Conservation (phyloP, 2,329 filamentous ascomycete genomes). For the Ophiocordyceps robertsii region DNA sequence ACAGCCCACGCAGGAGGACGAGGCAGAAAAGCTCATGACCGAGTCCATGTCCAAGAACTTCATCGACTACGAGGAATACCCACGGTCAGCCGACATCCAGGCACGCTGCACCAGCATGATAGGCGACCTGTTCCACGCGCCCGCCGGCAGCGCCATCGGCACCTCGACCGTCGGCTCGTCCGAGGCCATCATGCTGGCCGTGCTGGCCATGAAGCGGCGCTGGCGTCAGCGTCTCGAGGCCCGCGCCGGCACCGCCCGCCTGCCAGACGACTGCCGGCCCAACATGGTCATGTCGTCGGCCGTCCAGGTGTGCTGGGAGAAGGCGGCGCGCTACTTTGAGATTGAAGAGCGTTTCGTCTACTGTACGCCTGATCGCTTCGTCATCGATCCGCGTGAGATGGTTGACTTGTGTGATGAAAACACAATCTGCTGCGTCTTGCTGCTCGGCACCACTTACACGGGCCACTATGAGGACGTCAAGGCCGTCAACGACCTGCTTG, state of each 20-base stretch:
- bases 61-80: constrained; percentile 79
- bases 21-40: constrained; percentile 90
- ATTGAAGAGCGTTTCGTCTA: constrained; percentile 75
- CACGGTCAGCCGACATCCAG: constrained; percentile 71
- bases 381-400: constrained; percentile 49
- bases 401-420: constrained; percentile 51
- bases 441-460: constrained; percentile 87
- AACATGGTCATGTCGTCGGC: constrained; percentile 95
- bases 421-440: constrained; percentile 82
- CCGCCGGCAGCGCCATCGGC: constrained; percentile 58
- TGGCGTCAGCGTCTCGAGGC: constrained; percentile 34
- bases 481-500: constrained; percentile 74
- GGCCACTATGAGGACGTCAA: constrained; percentile 94
- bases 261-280: constrained; percentile 68
- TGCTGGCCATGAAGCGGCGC: constrained; percentile 86
- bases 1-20: constrained; percentile 81
- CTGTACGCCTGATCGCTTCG: constrained; percentile 46
- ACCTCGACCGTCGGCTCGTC: constrained; percentile 84
- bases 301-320: constrained; percentile 96
- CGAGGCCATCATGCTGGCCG: constrained; percentile 73
- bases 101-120: constrained; percentile 91
- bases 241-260: constrained; percentile 65
- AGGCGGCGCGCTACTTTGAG: constrained; percentile 80
- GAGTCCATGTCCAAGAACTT: constrained; percentile 93
- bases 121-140: constrained; percentile 75